Evolutionary conservation across 2,329 filamentous ascomycete species (phyloP), one percentile per base, ranked within the genome.

Genomic region (Pyrenophora teres): DNA sequence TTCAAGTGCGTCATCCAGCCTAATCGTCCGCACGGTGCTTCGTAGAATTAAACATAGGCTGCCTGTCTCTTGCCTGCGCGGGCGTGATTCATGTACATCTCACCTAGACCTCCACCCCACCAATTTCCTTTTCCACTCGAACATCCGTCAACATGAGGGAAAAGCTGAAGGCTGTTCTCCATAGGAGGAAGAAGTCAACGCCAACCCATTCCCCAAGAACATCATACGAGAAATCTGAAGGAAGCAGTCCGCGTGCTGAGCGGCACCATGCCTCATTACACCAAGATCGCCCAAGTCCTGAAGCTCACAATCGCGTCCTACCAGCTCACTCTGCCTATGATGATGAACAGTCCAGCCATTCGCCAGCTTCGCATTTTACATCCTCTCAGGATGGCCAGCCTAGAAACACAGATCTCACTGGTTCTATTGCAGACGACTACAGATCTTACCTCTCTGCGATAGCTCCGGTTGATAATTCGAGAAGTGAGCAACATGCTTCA

Each of bases 391-490:
- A 40, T 21, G 12, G 21, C 13, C 47, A 49, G 21, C 32, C 33
- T 3, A 10, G 33, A 2, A n/a, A 50, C n/a, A 49, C 54, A 6
- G 49, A 60, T 8, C n/a, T 33, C 15, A 49, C 57, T 12, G 50
- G 50, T 13, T 58, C 59, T 5, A 56, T 69, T 36, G 59, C 60
- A 15, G 55, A 64, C 18, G 52, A 65, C 18, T 65, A 66, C 49
- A 57, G 54, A 40, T 55, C 59, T 2, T 65, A 66, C 21, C 40
- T 62, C 5, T 54, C 64, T 8, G 57, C 42, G 6, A 40, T 62
- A 10, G 57, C 62, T 18, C 41, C 60, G 8, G 47, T 41, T 35
- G 40, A 50, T 8, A 46, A 56, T n/a, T 19, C 48, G 12, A 32
- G 50, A 18, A 52, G 54, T 23, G 43, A 56, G 23, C 23, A 25